Percentiles rank a stretch among this genome's conserved stretches.
These are phyloP conservation scores for Cladosporium sp. DNA, from an alignment of 2,329 filamentous ascomycete species.

Conservation along the genomic window DNA sequence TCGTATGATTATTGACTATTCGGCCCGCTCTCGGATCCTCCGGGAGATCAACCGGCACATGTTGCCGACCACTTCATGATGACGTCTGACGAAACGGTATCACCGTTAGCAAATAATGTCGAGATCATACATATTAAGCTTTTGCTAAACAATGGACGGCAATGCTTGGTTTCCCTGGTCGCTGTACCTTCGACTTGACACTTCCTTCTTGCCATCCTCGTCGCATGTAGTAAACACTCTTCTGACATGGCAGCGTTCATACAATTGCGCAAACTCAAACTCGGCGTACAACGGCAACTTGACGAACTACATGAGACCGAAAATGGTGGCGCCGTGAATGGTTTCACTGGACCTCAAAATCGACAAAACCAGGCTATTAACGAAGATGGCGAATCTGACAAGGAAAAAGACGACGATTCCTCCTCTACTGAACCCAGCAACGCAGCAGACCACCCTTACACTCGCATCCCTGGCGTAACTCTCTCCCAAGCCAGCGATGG, in stretches of 20 bases:
- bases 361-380: neutral
- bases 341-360: neutral
- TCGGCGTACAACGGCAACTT: neutral
- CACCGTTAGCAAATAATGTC: no score
- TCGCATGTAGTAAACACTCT: neutral
- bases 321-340: neutral
- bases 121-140: no score
- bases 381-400: neutral
- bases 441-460: neutral
- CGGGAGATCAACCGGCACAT: no score
- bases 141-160: no score
- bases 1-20: no score
- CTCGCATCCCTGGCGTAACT: conserved; percentile 1
- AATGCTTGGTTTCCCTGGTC: no score
- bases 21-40: no score
- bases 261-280: neutral
- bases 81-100: no score
- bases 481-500: neutral
- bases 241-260: neutral
- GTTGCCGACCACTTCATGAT: no score
- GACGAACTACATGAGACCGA: neutral
- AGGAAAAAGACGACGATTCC: neutral
- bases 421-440: neutral
- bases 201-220: no score
- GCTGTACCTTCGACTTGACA: no score